phyloP scores from a whole-genome alignment of 352 stramenopile genomes.

The Globisporangium perplexum region DNA sequence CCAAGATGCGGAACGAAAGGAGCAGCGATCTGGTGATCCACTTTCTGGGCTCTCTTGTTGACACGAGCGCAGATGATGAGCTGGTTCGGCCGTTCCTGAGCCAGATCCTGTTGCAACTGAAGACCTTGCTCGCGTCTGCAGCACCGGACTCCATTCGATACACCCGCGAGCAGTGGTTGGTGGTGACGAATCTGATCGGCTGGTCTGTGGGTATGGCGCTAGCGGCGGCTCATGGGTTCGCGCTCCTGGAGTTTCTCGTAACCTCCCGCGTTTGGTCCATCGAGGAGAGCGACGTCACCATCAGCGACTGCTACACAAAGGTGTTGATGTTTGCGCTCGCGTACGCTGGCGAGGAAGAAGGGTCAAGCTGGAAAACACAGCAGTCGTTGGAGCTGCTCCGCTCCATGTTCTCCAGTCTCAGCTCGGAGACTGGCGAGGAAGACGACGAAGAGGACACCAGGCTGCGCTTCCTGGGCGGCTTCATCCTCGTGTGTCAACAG shows the following conservation, averaged over 20 bases:
- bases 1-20: slow-evolving; percentile 28
- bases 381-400: slow-evolving; percentile 44
- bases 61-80: slow-evolving; percentile 54
- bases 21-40: slow-evolving; percentile 29
- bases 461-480: slow-evolving; percentile 50
- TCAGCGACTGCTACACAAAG: slow-evolving; percentile 62
- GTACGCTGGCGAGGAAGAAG: slow-evolving; percentile 10
- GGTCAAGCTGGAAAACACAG: slow-evolving; percentile 20
- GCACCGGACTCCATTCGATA: slow-evolving; percentile 26
- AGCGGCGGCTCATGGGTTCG: slow-evolving; percentile 51
- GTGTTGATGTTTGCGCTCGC: slow-evolving; percentile 58
- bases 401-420: slow-evolving; percentile 46
- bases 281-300: slow-evolving; percentile 40
- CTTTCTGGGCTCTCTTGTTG: slow-evolving; percentile 45
- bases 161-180: slow-evolving; percentile 51
- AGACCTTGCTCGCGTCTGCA: slow-evolving; percentile 27
- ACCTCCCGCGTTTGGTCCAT: slow-evolving; percentile 44
- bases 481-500: slow-evolving; percentile 44
- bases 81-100: slow-evolving; percentile 58
- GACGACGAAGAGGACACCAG: slow-evolving; percentile 24
- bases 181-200: slow-evolving; percentile 53
- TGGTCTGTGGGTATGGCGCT: slow-evolving; percentile 39
- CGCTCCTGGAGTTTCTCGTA: slow-evolving; percentile 58
- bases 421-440: slow-evolving; percentile 23
- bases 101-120: slow-evolving; percentile 32